Conservation (phyloP, 805 yeast genomes). For the Wickerhamiella azyma region DNA sequence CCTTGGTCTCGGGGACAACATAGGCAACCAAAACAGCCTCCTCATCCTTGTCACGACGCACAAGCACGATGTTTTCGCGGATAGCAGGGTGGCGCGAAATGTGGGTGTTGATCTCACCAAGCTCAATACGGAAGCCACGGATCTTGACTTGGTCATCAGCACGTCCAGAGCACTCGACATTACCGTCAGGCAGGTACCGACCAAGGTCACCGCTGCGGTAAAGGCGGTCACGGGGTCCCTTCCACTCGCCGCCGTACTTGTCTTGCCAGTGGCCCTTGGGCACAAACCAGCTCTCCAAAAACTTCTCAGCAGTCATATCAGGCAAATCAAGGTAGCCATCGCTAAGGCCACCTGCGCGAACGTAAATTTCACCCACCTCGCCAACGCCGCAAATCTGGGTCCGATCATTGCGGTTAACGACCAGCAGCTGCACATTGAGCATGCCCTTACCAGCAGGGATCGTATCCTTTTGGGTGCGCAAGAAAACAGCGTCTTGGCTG, state of each 20-base stretch:
- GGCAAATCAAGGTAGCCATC: slow-evolving; percentile 93
- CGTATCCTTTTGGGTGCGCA: slow-evolving; percentile 77
- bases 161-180: slow-evolving; percentile 95
- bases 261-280: slow-evolving; percentile 49
- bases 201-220: slow-evolving; percentile 98
- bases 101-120: slow-evolving; percentile 97
- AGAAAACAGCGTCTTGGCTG: slow-evolving; percentile 50
- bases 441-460: slow-evolving; percentile 99
- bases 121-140: slow-evolving; percentile 95
- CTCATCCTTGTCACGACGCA: slow-evolving; percentile 79
- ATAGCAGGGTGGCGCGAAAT: slow-evolving; percentile 85
- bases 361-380: slow-evolving; percentile 97
- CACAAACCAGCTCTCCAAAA: slow-evolving; percentile 83
- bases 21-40: slow-evolving; percentile 87
- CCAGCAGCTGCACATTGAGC: slow-evolving; percentile 85
- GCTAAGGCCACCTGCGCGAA: slow-evolving; percentile 94
- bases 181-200: slow-evolving; percentile 90
- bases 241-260: slow-evolving; percentile 41
- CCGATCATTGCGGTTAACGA: slow-evolving; percentile 80
- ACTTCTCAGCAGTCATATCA: slow-evolving; percentile 75
- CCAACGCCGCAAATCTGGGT: slow-evolving; percentile 95
- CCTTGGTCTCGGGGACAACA: slow-evolving; percentile 64
- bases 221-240: slow-evolving; percentile 89
- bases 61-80: slow-evolving; percentile 85
- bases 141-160: slow-evolving; percentile 98